Percentiles rank a stretch among this genome's conserved stretches.
phyloP scores from a whole-genome alignment of 441 rosid species.

The Populus hybrid region DNA sequence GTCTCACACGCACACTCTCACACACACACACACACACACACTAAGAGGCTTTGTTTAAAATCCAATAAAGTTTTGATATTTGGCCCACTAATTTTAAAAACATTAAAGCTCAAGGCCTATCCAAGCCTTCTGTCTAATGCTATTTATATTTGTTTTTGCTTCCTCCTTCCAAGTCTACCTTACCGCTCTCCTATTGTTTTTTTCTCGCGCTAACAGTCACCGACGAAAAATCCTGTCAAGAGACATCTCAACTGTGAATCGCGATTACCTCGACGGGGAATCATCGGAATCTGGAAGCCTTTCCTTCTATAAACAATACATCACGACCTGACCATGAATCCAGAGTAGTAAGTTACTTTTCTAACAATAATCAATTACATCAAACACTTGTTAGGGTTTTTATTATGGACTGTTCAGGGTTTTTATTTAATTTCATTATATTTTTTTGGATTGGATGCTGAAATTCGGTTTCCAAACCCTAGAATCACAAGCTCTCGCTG shows the following conservation, averaged over 20 bases:
- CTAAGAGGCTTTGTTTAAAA: too few species aligned
- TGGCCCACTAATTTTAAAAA: too few species aligned
- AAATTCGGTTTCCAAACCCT: background rate
- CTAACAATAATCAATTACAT: background rate
- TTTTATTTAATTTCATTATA: background rate
- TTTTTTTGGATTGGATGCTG: background rate
- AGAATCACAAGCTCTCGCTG: too few species aligned
- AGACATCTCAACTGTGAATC: background rate
- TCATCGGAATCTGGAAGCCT: background rate
- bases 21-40: too few species aligned
- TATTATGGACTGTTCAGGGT: too few species aligned
- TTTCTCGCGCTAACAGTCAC: background rate
- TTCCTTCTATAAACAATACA: background rate
- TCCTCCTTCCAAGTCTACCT: too few species aligned
- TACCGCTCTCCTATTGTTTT: background rate
- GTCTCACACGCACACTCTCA: too few species aligned
- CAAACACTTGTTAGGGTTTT: background rate
- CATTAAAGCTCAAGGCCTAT: too few species aligned
- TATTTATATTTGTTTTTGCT: too few species aligned
- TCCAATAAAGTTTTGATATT: too few species aligned
- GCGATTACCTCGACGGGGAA: background rate
- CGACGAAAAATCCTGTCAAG: background rate
- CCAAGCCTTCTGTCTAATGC: background rate
- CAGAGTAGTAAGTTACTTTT: constrained; percentile 9
- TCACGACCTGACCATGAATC: constrained; percentile 2